phyloP scores from a whole-genome alignment of 83 land plant species.

The Diphasiastrum complanatum region DNA sequence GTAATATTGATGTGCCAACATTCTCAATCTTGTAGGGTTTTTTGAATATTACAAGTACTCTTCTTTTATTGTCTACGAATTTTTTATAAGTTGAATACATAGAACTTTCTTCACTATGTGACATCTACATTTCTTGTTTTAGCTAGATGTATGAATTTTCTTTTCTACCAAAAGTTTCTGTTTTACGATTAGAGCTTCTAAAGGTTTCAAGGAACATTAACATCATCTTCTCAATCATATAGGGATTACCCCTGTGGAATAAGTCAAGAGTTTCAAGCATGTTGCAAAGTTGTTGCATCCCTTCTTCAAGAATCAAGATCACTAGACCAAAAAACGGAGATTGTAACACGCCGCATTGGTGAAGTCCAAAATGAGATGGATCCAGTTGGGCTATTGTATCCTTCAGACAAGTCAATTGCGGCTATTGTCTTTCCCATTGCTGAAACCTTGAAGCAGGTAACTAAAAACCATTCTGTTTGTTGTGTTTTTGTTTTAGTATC shows the following conservation, averaged over 20 bases:
- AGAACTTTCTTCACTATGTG: too few relatives aligned
- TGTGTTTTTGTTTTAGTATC: neutral
- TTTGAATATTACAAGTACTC: too few relatives aligned
- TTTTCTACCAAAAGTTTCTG: neutral
- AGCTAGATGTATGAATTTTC: neutral
- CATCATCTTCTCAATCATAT: neutral
- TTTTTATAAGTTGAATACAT: neutral
- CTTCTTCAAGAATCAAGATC: constrained; percentile 21
- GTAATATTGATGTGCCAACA: too few relatives aligned
- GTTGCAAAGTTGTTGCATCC: constrained; percentile 32
- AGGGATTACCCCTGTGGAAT: constrained; percentile 58
- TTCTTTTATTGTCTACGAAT: neutral
- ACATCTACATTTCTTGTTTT: too few relatives aligned
- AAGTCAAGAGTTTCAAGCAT: constrained; percentile 39
- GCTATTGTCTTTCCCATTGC: constrained; percentile 52
- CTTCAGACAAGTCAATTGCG: constrained; percentile 41
- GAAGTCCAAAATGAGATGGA: constrained; percentile 48
- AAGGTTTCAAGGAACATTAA: neutral
- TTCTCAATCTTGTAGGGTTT: too few relatives aligned
- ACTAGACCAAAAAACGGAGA: constrained; percentile 18
- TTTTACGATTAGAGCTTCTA: neutral
- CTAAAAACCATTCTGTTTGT: neutral
- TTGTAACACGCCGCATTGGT: constrained; percentile 34
- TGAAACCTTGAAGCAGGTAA: constrained; percentile 50
- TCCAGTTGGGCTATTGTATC: constrained; percentile 44